phyloP scores from a whole-genome alignment of 148 eudicot genomes.

The Chenopodium quinoa region DNA sequence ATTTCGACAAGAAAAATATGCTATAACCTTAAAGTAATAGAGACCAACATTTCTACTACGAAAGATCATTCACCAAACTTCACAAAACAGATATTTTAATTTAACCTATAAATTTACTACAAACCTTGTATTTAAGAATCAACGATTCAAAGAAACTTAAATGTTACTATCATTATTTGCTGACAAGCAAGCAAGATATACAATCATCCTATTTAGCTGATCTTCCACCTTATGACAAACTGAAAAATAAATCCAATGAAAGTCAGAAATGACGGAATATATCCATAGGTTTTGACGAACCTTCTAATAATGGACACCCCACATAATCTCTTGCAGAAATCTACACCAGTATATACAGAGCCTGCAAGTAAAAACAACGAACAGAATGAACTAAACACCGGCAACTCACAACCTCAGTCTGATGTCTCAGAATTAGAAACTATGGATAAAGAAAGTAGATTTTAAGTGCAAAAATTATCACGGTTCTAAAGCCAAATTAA shows the following conservation, averaged over 20 bases:
- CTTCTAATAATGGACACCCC: slow-evolving; percentile 94
- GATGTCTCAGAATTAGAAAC: neutral
- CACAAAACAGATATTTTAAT: neutral
- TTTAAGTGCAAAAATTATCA: slow-evolving; percentile 13
- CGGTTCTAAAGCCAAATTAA: neutral
- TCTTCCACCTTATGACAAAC: neutral
- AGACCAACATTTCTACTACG: neutral
- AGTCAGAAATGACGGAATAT: neutral
- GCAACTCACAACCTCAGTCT: neutral
- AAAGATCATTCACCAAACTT: neutral
- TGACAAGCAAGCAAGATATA: neutral
- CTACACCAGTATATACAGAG: slow-evolving; percentile 93
- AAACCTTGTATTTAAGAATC: neutral
- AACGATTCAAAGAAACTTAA: neutral
- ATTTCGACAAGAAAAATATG: neutral
- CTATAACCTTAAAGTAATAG: neutral
- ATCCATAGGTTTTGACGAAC: slow-evolving; percentile 31
- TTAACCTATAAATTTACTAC: neutral
- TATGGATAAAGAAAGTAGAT: neutral
- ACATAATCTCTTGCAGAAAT: slow-evolving; percentile 90
- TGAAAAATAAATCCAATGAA: neutral
- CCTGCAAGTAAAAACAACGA: slow-evolving; percentile 44
- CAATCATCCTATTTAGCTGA: neutral
- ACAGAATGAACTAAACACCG: neutral
- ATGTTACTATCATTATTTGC: neutral